These are phyloP conservation scores for Oxytropis ochrocephala DNA, from an alignment of 306 rosid genomes.

Conservation along the genomic window DNA sequence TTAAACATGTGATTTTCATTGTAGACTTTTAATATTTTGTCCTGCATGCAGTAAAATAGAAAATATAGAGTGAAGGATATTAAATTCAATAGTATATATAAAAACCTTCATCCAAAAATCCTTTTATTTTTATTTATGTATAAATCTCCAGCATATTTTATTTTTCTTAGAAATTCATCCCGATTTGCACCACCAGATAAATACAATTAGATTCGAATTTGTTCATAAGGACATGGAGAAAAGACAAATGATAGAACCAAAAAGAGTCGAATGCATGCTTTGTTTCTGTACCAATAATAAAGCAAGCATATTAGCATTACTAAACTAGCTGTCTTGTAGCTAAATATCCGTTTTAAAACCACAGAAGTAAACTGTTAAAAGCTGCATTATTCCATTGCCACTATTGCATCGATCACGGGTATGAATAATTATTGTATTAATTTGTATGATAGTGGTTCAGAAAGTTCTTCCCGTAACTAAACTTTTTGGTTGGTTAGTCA, in stretches of 20 bases:
- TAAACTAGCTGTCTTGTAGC: neutral
- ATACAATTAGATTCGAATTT: no score
- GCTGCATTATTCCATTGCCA: neutral
- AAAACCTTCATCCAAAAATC: no score
- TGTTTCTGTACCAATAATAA: neutral
- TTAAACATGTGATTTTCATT: no score
- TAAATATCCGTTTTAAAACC: neutral
- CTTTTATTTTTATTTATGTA: no score
- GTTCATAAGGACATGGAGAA: no score
- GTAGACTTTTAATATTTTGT: no score
- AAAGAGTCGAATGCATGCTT: neutral
- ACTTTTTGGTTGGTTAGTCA: neutral
- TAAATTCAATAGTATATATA: neutral
- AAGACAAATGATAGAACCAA: no score
- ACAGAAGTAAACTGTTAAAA: neutral
- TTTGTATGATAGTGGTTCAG: neutral
- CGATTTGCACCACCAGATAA: no score
- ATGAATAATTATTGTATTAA: neutral
- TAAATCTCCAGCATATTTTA: no score
- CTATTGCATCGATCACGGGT: conserved; percentile 35
- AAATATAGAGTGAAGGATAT: neutral
- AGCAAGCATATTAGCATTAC: neutral
- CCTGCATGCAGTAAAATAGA: neutral
- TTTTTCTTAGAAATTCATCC: no score
- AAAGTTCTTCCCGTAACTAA: neutral